Conservation (phyloP, 2,329 filamentous ascomycete species). For the Botrytis squamosa region DNA sequence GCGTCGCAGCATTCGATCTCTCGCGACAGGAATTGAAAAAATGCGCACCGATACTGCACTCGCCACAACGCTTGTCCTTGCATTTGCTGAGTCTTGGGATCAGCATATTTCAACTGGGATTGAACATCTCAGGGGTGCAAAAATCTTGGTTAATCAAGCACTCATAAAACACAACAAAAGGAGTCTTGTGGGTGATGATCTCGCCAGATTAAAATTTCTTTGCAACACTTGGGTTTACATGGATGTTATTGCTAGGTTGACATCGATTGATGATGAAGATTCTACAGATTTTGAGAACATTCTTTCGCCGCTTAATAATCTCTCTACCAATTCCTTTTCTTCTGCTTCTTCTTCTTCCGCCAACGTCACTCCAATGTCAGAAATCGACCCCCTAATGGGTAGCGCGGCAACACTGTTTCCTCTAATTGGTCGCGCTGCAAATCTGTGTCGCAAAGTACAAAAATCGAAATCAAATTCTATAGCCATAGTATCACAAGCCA, state of each 20-base stretch:
- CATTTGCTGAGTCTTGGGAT: slow-evolving; percentile 71
- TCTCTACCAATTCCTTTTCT: slow-evolving; percentile 22
- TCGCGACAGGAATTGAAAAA: slow-evolving; percentile 58
- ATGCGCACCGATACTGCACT: slow-evolving; percentile 65
- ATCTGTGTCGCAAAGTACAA: slow-evolving; percentile 62
- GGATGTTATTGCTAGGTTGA: slow-evolving; percentile 69
- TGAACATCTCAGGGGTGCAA: slow-evolving; percentile 66
- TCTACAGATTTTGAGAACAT: slow-evolving; percentile 53
- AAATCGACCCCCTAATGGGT: slow-evolving; percentile 71
- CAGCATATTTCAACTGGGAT: slow-evolving; percentile 67
- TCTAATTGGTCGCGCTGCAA: slow-evolving; percentile 63
- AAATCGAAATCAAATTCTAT: slow-evolving; percentile 53
- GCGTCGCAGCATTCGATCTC: slow-evolving; percentile 58
- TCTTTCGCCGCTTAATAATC: slow-evolving; percentile 41
- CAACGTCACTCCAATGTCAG: slow-evolving; percentile 39
- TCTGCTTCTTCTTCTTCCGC: slow-evolving; percentile 36
- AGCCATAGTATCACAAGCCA: slow-evolving; percentile 59
- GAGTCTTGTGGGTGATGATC: slow-evolving; percentile 47
- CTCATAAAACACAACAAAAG: slow-evolving; percentile 47
- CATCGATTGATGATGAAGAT: slow-evolving; percentile 53
- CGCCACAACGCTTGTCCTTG: slow-evolving; percentile 67
- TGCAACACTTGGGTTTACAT: slow-evolving; percentile 74
- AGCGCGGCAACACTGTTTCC: slow-evolving; percentile 67
- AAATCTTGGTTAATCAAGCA: slow-evolving; percentile 60
- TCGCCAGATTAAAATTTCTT: slow-evolving; percentile 60